Evolutionary conservation across 371 early-diverging fungal species (phyloP), one percentile per base, ranked within the genome.

Genomic region (Hamiltosporidium tvaerminnensis): DNA sequence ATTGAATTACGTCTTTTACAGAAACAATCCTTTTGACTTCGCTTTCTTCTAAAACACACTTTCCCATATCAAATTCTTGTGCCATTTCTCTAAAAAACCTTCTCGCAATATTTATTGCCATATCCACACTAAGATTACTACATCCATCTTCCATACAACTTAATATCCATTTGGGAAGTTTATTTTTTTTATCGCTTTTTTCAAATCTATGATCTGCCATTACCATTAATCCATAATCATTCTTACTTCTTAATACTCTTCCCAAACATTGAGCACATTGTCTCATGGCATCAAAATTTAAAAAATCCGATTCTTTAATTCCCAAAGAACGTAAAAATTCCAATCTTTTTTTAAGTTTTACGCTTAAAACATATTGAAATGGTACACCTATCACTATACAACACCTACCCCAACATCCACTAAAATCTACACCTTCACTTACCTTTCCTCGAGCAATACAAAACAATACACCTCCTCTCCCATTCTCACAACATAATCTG

Each of bases 371-470:
- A 72, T 91, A 94, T 69, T 79, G 70, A 53, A 69, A 98, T 0
- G 99, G 99, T 49, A 98, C 92, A 12, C 99, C 99, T 83, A 98
- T 84, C 59, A 98, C 82, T 37, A 92, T 89, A 23, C 92, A 94
- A 47, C 66, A 69, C 34, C 99, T 83, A 5, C 99, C 97, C 78
- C 96, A 95, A 67, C 92, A 86, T 75, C 94, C 90, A 73, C 94
- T 93, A 76, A 98, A 96, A 84, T 98, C 97, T 68, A 96, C 92
- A 16, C 97, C 97, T 79, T 96, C 97, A 5, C 91, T 90, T 14
- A 96, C 95, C 75, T 96, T 96, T 10, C 99, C 97, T 58, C 99
- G 84, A 7, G 99, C 97, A n/a, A 96, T 97, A 59, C 92, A 90
- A 32, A 98, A 76, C n/a, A 94, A 75, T 47, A 93, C 86, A 0